Evolutionary conservation across 192 early-diverging fungal genomes (phyloP), one percentile per base, ranked within the genome.

Genomic region (Entomortierella lignicola): DNA sequence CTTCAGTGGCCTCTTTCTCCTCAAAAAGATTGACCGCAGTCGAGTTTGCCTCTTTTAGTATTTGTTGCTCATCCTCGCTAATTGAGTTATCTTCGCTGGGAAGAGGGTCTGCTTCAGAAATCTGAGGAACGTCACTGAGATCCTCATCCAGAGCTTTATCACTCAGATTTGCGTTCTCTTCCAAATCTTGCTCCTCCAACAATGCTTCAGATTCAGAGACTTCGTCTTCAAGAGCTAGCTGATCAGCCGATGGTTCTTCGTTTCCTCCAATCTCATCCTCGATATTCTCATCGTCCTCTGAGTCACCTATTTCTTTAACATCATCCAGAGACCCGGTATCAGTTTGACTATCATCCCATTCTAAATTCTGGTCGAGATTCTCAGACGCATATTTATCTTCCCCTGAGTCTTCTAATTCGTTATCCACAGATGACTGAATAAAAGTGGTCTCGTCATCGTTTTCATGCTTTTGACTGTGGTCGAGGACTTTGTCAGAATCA

Each of bases 181-280:
- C 34, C 32, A 68, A 25, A 8, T 52, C 26, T 44, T 77, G 72
- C 37, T 77, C 72, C 21, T 77, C 65, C 4, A 56, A 4, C 18
- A 77, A 37, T 1, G 65, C 64, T 10, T 68, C 65, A 21, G 65
- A 67, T 30, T 77, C 72, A 12, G 72, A 77, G 18, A 77, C 72
- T 29, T 77, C 72, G 29, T 68, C 65, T 3, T 63, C 72, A 25
- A 20, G 41, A 8, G 58, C 63, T 1, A 66, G 32, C 8, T 71
- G 0, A 26, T 44, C 53, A 5, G 21, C 29, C 17, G 34, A n/a
- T 47, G 25, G 26, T 8, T 62, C 58, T 12, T 70, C 69, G 21
- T 29, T 56, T 4, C 52, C 61, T 13, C 44, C 70, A 15, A 23
- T 44, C 1, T 42, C 70, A 7, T 58, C 55, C 18, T 56, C 57